Evolutionary conservation across 306 rosid genomes (phyloP).

Genomic region (Hippophae rhamnoides): DNA sequence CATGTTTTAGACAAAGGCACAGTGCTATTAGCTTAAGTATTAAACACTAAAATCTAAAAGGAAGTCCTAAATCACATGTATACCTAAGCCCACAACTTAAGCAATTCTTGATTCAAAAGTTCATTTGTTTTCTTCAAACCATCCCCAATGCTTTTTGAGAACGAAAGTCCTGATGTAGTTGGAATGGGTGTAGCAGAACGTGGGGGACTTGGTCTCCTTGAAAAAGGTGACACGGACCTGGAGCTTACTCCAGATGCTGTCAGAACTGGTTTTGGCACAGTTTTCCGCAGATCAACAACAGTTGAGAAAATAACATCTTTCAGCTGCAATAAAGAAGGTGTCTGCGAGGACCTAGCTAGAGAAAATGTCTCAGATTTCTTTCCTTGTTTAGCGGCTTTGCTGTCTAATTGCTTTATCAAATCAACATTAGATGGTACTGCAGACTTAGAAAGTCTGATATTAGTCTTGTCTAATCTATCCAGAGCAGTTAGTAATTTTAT

Average conservation of each 20-base stretch:
- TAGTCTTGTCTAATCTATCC: too few species aligned
- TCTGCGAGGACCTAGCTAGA: constrained; percentile 58
- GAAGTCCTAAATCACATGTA: too few species aligned
- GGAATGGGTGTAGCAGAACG: constrained; percentile 96
- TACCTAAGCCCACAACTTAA: too few species aligned
- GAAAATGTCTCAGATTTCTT: constrained; percentile 85
- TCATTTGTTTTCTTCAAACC: too few species aligned
- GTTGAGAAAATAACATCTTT: constrained; percentile 72
- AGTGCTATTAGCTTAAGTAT: too few species aligned
- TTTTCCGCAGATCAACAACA: constrained; percentile 63
- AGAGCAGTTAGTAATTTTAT: too few species aligned
- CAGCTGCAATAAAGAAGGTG: constrained; percentile 71
- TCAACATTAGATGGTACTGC: constrained; percentile 15
- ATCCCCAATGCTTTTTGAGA: too few species aligned
- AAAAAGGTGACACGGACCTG: constrained; percentile 81
- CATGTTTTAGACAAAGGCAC: too few species aligned
- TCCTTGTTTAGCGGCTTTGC: constrained; percentile 90
- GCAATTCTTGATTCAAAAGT: too few species aligned
- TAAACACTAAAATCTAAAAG: too few species aligned
- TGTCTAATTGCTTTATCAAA: constrained; percentile 89
- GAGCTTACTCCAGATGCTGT: constrained; percentile 75
- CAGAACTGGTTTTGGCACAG: constrained; percentile 63
- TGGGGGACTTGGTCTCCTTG: constrained; percentile 86
- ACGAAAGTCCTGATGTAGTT: constrained; percentile 20
- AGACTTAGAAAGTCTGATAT: too few species aligned